Conservation (phyloP, 345 rosid genomes). For the Passiflora organensis region DNA sequence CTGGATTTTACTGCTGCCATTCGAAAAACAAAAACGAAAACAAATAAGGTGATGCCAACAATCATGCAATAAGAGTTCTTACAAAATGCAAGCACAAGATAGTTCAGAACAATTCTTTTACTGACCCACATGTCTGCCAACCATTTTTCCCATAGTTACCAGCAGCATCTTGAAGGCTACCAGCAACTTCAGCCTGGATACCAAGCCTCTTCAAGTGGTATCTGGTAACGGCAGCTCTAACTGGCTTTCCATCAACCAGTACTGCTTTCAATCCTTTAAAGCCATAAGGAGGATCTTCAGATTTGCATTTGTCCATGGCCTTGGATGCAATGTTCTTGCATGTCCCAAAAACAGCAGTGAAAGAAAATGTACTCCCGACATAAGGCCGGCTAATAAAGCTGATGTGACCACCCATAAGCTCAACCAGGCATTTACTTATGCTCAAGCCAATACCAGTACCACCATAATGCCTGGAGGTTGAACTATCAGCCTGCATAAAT, state of each 20-base stretch:
- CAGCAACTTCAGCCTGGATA: constrained; percentile 57
- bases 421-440: constrained; percentile 87
- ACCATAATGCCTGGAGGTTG: constrained; percentile 84
- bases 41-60: background rate
- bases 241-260: constrained; percentile 78
- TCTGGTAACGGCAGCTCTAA: constrained; percentile 82
- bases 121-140: constrained; percentile 51
- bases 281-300: constrained; percentile 61
- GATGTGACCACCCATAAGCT: constrained; percentile 91
- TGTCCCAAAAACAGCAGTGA: constrained; percentile 58
- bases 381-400: constrained; percentile 71
- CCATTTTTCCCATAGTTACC: constrained; percentile 41
- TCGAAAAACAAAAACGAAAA: constrained; percentile 13
- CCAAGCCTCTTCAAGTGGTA: constrained; percentile 95
- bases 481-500: constrained; percentile 97
- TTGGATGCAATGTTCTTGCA: constrained; percentile 30
- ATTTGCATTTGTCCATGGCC: constrained; percentile 43
- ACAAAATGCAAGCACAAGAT: constrained; percentile 2
- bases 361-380: constrained; percentile 84
- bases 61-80: background rate
- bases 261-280: constrained; percentile 77
- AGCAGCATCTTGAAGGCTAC: constrained; percentile 37
- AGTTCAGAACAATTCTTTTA: background rate
- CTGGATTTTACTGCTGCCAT: constrained; percentile 37
- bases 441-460: constrained; percentile 99